Base-by-base conservation (phyloP, 352 stramenopile species). In the Globisporangium nodosum region DNA sequence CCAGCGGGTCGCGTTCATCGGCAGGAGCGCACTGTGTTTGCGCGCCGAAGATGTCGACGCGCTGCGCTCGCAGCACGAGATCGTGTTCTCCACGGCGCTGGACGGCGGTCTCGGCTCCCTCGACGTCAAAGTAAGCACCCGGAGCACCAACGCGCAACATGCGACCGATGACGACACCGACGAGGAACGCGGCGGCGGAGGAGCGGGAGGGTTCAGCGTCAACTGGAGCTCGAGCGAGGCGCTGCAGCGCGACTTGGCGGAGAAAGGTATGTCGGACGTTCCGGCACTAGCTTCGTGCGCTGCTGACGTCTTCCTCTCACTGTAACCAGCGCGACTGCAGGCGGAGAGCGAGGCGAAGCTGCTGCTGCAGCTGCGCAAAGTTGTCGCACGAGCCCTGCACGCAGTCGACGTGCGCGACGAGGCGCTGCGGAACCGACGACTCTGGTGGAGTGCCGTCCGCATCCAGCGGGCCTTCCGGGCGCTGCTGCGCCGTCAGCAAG, bases 191-290 rank as follows among this genome's bases (percentile, higher is more conserved):
- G 61, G 64, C 30, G 18, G 24, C 4, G 30, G 24, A 8, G 24
- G 51, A 5, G 21, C 20, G 2, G 47, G 37, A 15, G 57, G 69
- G 33, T 85, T 87, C 58, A 74, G 46, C 18, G 68, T 87, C 16
- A 74, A 81, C 47, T 87, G 74, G 74, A 84, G 73, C 50, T 80
- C 74, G 3, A 81, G 63, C 27, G 77, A 80, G 30, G 70, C 73
- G 11, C 64, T 88, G 20, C 53, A 81, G 35, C 71, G 72, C 50
- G 73, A 86, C 31, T 47, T 84, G 31, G 58, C 69, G 52, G 61
- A 61, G 33, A 77, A 85, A 69, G 74, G 73, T 83, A 16, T 4
- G 52, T 48, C 43, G 18, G 5, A 37, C 33, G 33, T 37, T 11
- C 33, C 9, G 6, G 0, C 8, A 9, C 43, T 16, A 3, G n/a